These are phyloP conservation scores for Ophiostoma montium DNA, from an alignment of 2,329 filamentous ascomycete genomes.

Conservation along the genomic window DNA sequence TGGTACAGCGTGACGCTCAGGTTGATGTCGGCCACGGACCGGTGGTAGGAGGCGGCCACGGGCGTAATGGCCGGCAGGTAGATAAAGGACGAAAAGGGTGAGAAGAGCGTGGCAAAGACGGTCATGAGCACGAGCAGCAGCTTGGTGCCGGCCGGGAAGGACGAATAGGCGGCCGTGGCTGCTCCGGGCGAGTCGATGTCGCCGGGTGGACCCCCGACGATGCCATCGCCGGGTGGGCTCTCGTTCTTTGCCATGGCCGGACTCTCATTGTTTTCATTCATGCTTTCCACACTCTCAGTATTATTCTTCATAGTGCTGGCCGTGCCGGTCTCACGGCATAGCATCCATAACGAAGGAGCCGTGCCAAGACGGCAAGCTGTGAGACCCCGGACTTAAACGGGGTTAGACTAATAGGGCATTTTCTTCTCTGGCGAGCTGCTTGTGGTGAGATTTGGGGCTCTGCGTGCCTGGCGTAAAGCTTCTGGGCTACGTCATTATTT, in stretches of 20 bases:
- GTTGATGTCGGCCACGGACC: slow-evolving; percentile 23
- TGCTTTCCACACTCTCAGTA: too few species aligned
- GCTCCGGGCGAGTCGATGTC: not conserved
- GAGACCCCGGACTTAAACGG: not conserved
- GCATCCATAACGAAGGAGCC: too few species aligned
- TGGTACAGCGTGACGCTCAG: slow-evolving; percentile 28
- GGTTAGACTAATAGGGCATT: not conserved
- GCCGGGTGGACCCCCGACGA: too few species aligned
- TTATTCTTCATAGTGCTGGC: too few species aligned
- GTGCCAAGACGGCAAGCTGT: not conserved
- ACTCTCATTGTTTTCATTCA: too few species aligned
- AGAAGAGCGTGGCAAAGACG: slow-evolving; percentile 18
- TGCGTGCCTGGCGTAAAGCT: too few species aligned
- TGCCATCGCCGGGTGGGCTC: too few species aligned
- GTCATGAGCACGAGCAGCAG: slow-evolving; percentile 18
- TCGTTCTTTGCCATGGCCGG: too few species aligned
- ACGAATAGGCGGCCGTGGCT: slow-evolving; percentile 10
- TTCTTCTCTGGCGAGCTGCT: not conserved
- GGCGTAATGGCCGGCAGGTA: slow-evolving; percentile 32
- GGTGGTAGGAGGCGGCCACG: slow-evolving; percentile 25
- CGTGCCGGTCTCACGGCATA: too few species aligned
- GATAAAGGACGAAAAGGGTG: slow-evolving; percentile 22
- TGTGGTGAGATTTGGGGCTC: too few species aligned
- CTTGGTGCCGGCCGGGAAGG: slow-evolving; percentile 17
- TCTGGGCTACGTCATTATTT: too few species aligned